Base-by-base conservation (phyloP, 2,329 filamentous ascomycete species). In the Pyrenophora graminea region DNA sequence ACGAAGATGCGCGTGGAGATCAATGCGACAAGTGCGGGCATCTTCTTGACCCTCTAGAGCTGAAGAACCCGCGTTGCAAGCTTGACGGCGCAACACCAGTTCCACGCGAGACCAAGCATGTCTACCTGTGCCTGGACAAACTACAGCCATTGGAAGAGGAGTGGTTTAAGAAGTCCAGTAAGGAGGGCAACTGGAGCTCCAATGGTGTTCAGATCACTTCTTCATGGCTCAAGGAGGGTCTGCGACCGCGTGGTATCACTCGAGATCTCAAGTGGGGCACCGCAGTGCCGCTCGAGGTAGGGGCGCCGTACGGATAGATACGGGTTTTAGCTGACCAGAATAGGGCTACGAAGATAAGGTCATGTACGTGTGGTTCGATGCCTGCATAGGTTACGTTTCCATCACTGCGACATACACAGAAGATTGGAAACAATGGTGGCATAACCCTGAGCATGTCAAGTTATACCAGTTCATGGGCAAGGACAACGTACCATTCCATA, bases 391-490 rank as follows among this genome's bases (percentile, higher is more conserved):
- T 17, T 97, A 97, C 71, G 87, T 91, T n/a, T 96, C 91, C 1
- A 97, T 97, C 62, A 96, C 92, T 1, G 90, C 90, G 58, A 91
- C 85, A 64, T 96, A 96, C 73, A 96, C 91, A 4, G 82, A 86
- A 38, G 82, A 95, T 56, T 97, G 92, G 92, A 86, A 96, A 77
- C 83, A 90, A 68, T 97, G 92, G 92, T 97, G 92, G 92, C 86
- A 88, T 69, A 88, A 95, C 72, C 90, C 91, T 0, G 87, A 96
- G 38, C 82, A 96, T 30, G 91, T 97, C 40, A 84, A 88, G 68
- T 83, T 97, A 10, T 96, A 94, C 74, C 92, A 97, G 38, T 77
- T 97, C 80, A 90, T 96, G 85, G 92, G 92, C 76, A 97, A 96
- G 73, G 89, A 93, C 73, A 92, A 93, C 61, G 89, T 90, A 13